These are phyloP conservation scores for Setomelanomma holmii DNA, from an alignment of 2,329 filamentous ascomycete genomes.

Conservation along the genomic window DNA sequence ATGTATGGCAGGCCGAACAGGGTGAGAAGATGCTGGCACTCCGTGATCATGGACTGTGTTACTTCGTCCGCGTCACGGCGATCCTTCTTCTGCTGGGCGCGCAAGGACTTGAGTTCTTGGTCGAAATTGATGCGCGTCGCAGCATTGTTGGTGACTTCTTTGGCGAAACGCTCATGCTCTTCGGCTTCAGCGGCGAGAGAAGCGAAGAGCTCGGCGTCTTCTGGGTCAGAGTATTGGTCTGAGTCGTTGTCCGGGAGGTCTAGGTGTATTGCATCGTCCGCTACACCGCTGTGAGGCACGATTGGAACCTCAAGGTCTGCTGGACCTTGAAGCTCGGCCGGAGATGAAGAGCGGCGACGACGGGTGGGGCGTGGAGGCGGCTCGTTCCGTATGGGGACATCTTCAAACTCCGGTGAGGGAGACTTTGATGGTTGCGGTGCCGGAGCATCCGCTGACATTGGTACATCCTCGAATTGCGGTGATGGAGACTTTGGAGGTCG, in stretches of 20 bases:
- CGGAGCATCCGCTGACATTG: constrained; percentile 18
- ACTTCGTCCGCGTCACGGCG: constrained; percentile 96
- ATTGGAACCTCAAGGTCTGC: constrained; percentile 38
- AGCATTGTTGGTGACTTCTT: constrained; percentile 79
- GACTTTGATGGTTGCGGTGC: constrained; percentile 44
- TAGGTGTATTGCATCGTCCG: constrained; percentile 34
- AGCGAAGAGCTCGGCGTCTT: constrained; percentile 86
- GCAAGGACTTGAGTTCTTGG: constrained; percentile 81
- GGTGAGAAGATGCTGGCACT: constrained; percentile 88
- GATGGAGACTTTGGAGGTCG: constrained; percentile 50
- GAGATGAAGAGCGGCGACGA: constrained; percentile 27
- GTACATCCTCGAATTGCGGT: constrained; percentile 61
- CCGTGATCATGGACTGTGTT: constrained; percentile 91
- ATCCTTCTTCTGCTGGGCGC: constrained; percentile 95
- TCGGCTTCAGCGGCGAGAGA: constrained; percentile 90
- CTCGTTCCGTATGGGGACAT: constrained; percentile 48
- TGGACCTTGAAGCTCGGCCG: constrained; percentile 32
- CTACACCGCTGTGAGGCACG: constrained; percentile 39
- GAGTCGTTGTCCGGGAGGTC: constrained; percentile 40
- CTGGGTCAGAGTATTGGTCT: constrained; percentile 73
- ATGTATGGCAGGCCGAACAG: constrained; percentile 96
- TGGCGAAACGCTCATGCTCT: constrained; percentile 92
- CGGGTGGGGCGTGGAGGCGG: constrained; percentile 11
- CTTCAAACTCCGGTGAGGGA: constrained; percentile 59
- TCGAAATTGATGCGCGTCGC: constrained; percentile 79